Percentiles rank a stretch among this genome's conserved stretches.
Evolutionary conservation across 2,329 filamentous ascomycete species (phyloP).

Genomic region (Pseudopyricularia cyperi): DNA sequence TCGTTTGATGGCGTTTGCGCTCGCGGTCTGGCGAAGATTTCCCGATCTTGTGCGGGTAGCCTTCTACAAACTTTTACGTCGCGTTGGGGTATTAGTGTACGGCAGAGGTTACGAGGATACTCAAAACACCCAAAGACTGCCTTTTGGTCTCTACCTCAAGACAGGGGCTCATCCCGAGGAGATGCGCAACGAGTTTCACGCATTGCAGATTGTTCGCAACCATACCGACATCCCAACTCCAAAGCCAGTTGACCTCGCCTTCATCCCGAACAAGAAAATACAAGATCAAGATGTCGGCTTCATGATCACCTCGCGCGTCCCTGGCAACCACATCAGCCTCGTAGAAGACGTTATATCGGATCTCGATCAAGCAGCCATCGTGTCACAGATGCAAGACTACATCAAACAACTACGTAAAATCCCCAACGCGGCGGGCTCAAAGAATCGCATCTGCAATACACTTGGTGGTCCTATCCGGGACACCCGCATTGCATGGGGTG

Average conservation of each 20-base stretch:
- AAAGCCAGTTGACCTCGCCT: slow-evolving; percentile 12
- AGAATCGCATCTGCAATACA: slow-evolving; percentile 16
- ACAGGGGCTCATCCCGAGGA: slow-evolving; percentile 4
- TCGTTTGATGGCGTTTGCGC: not conserved
- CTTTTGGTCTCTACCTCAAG: slow-evolving; percentile 20
- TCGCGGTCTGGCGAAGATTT: slow-evolving; percentile 9
- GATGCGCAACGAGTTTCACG: slow-evolving; percentile 15
- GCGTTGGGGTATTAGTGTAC: slow-evolving; percentile 10
- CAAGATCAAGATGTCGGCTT: slow-evolving; percentile 2
- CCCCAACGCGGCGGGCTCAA: slow-evolving; percentile 7
- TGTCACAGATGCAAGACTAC: slow-evolving; percentile 12
- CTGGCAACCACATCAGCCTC: slow-evolving; percentile 7
- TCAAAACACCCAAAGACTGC: slow-evolving; percentile 13
- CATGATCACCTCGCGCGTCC: slow-evolving; percentile 12
- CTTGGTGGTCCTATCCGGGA: slow-evolving; percentile 14
- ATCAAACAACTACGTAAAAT: slow-evolving; percentile 14
- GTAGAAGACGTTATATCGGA: slow-evolving; percentile 10
- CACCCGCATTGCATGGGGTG: slow-evolving; percentile 11
- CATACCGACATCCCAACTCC: slow-evolving; percentile 16
- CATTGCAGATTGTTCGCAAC: slow-evolving; percentile 11
- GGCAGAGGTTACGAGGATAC: slow-evolving; percentile 6
- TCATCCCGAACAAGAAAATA: not conserved
- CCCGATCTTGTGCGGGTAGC: slow-evolving; percentile 8
- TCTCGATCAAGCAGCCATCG: slow-evolving; percentile 9
- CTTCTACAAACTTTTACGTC: slow-evolving; percentile 9